Evolutionary conservation across 2,329 filamentous ascomycete genomes (phyloP).

Genomic region (Fusarium piperis): DNA sequence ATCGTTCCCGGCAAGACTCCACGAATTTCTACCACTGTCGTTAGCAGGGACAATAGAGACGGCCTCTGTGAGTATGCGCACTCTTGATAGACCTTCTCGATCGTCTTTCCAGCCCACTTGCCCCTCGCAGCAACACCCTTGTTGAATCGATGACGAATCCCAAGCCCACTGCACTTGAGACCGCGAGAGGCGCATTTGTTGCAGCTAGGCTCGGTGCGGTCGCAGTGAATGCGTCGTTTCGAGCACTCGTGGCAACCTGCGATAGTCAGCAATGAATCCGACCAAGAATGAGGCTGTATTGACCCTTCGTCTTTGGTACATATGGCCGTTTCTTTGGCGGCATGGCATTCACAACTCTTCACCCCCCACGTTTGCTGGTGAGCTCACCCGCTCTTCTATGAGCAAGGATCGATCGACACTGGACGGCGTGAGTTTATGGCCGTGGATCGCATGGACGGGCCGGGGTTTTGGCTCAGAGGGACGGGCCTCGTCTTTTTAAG

Average conservation of each 20-base stretch:
- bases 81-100: constrained; percentile 37
- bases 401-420: constrained; percentile 23
- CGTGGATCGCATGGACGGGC: background rate
- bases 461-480: background rate
- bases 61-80: rapidly evolving
- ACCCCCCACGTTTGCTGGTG: background rate
- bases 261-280: rapidly evolving
- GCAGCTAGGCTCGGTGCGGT: constrained; percentile 34
- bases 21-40: constrained; percentile 4
- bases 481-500: background rate
- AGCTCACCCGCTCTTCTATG: background rate
- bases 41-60: background rate
- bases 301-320: constrained; percentile 40
- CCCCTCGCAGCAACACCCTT: constrained; percentile 39
- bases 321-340: constrained; percentile 40
- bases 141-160: constrained; percentile 40
- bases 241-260: constrained; percentile 41
- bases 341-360: constrained; percentile 19
- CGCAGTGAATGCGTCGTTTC: constrained; percentile 38
- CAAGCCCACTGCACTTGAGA: constrained; percentile 37
- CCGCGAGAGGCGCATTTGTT: constrained; percentile 35
- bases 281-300: background rate
- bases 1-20: background rate
- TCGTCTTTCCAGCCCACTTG: constrained; percentile 41
- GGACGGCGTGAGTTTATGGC: background rate